Evolutionary conservation across 2,329 filamentous ascomycete species (phyloP), one percentile per base, ranked within the genome.

Genomic region (Aspergillus sp.): DNA sequence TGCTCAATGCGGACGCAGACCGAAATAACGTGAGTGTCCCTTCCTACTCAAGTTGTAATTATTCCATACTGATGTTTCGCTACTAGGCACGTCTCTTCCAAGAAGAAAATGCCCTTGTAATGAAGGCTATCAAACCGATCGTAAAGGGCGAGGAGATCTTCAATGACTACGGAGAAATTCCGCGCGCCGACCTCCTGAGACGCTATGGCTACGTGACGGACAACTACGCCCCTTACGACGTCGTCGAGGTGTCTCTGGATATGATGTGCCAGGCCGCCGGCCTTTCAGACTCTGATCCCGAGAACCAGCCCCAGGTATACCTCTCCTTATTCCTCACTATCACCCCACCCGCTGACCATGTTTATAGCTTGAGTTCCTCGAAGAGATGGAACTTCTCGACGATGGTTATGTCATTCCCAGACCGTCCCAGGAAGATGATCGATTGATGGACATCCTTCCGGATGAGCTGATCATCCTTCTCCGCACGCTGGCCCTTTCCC

Each of bases 161-260:
- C 66, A 95, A 95, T 68, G 92, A 95, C 72, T 95, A 95, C 60
- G 92, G 92, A 0, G 85, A 90, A 5, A 82, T 95, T 3, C 88
- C 90, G 9, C 88, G 89, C 53, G 87, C 88, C 1, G 91, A 96
- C 65, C 77, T 96, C 7, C 79, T 96, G 10, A 80, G 92, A 33
- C 81, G 91, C 13, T 95, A 96, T 61, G 92, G 92, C 16, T 96
- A 95, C 63, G 84, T 91, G n/a, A 93, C 90, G 0, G 74, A 82
- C 24, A 86, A 86, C 58, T 92, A 96, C 62, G 76, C 84, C 9
- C 79, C 85, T 38, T 90, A 91, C 68, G 90, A 96, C 60, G 89
- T 95, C 1, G 87, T 89, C 1, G 92, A 96, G 67, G 72, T 96
- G 32, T 78, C 87, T 0, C 83, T 86, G 73, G 73, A 78, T 0